Evolutionary conservation across 306 rosid species (phyloP).

Genomic region (Sesbania bispinosa): DNA sequence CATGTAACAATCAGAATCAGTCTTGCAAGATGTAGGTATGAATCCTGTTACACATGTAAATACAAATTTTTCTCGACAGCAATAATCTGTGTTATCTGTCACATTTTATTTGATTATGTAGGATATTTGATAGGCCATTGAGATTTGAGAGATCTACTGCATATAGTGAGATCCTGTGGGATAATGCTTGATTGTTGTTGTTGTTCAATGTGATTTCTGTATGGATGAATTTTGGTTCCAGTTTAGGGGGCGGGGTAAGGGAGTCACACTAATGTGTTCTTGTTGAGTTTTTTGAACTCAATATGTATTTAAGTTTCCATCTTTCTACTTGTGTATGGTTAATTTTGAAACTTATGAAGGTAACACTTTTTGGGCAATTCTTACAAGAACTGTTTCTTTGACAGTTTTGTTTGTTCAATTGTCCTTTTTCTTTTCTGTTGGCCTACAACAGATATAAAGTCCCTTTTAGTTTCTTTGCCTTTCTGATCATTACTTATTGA

Average conservation of each 20-base stretch:
- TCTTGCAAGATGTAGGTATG: not conserved
- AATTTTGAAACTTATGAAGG: not conserved
- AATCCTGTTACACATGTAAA: not conserved
- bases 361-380: not conserved
- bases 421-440: too few species aligned
- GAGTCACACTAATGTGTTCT: not conserved
- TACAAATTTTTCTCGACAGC: too few species aligned
- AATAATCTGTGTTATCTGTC: too few species aligned
- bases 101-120: too few species aligned
- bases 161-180: not conserved
- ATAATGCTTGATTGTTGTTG: not conserved
- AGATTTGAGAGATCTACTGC: not conserved
- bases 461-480: not conserved
- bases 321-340: not conserved
- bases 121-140: not conserved
- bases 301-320: not conserved
- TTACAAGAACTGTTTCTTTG: not conserved
- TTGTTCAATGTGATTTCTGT: not conserved
- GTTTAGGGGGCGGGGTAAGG: not conserved
- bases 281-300: not conserved
- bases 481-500: not conserved
- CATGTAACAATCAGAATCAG: not conserved
- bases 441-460: not conserved
- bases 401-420: not conserved
- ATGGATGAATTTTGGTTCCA: not conserved